phyloP scores from a whole-genome alignment of 2,329 filamentous ascomycete species.

The Colletotrichum gloeosporioides region DNA sequence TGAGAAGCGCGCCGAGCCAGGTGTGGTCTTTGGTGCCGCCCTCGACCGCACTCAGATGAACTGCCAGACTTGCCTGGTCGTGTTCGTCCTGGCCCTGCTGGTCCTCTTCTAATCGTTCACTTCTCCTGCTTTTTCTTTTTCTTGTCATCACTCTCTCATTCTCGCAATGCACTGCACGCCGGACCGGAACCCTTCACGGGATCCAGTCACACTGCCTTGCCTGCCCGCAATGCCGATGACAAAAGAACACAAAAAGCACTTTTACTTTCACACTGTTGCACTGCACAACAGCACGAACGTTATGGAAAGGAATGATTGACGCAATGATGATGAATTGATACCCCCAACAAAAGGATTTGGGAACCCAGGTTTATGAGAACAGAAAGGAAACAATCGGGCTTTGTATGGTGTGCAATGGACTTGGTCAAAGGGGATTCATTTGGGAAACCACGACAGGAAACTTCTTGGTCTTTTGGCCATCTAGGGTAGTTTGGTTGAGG shows the following conservation, averaged over 20 bases:
- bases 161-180: background rate
- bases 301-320: background rate
- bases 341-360: background rate
- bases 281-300: background rate
- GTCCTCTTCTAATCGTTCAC: conserved; percentile 32
- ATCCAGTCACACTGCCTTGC: background rate
- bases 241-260: background rate
- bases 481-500: conserved; percentile 1
- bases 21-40: conserved; percentile 27
- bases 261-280: background rate
- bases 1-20: conserved; percentile 35
- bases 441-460: background rate
- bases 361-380: background rate
- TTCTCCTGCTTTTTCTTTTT: background rate
- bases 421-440: background rate
- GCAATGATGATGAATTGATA: background rate
- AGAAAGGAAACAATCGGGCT: background rate
- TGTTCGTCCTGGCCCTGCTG: conserved; percentile 38
- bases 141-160: background rate
- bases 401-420: background rate
- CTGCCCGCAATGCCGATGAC: background rate
- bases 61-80: conserved; percentile 34
- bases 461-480: background rate
- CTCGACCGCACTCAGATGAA: conserved; percentile 36
- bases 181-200: background rate